Evolutionary conservation across 257 asterid species (phyloP), one percentile per base, ranked within the genome.

Genomic region (Jacaranda copaia): DNA sequence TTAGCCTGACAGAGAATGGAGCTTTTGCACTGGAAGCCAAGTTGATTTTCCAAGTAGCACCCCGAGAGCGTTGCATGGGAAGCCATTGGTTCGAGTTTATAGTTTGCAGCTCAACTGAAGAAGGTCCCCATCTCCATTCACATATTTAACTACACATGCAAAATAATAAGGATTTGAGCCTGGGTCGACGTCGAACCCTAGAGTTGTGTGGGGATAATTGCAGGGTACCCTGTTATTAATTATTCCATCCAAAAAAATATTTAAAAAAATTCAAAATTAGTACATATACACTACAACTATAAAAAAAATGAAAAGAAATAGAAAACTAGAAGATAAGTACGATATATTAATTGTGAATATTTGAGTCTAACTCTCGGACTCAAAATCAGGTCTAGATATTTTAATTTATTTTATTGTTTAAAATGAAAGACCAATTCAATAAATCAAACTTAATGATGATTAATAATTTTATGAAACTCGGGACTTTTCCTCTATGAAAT

Each of bases 71-170:
- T 25, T 36, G 61, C 85, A 84, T 81, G 1, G 72, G 68, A 25
- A 36, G 14, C 83, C 83, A 83, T 9, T 13, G 4, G 2, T 15
- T 46, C 5, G 79, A 80, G 19, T 46, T 42, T 20, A 3, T 0
- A 2, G 70, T 25, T 52, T 63, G 53, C 14, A 81, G 75, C 16
- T 73, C 81, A 0, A 81, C 79, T 4, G n/a, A 10, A 12, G 38
- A 62, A 85, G 61, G 19, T 80, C 80, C 0, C 87, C 87, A 5
- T 85, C 84, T 18, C 78, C 83, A 16, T 60, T 48, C 45, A 74
- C 42, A 32, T 77, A 66, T 12, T 68, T 49, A 18, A 75, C 48
- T 12, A 68, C 63, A 40, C 13, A n/a, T 1, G 80, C 73, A 6
- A 80, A 68, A n/a, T 80, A 80, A 62, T 38, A 19, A 35, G 68